Base-by-base conservation (phyloP, 805 yeast genomes). In the Priceomyces melissophilus region DNA sequence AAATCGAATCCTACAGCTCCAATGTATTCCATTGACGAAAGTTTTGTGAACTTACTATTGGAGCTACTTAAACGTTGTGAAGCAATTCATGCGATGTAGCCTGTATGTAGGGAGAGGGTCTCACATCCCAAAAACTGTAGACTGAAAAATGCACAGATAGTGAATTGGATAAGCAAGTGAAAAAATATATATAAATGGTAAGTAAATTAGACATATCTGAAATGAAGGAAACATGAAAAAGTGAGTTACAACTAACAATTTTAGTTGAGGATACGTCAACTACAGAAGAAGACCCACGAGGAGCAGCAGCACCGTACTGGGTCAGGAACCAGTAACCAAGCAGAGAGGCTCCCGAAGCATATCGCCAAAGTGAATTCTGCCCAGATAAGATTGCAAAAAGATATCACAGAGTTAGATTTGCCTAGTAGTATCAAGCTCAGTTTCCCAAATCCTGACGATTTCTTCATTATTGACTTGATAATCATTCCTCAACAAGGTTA, bases 311-410 rank as follows among this genome's bases (percentile, higher is more conserved):
- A 58, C 61, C 6, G 65, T 17, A 12, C 25, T 16, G 23, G 50
- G 2, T 47, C 49, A 45, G 62, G 65, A 8, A 60, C 39, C 2
- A 33, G 30, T 9, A 17, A 44, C 2, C 30, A 20, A 3, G 26
- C 38, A 10, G 20, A 44, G 9, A 23, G 36, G 10, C 11, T 35
- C 15, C 10, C 42, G 8, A 29, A 16, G 14, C 15, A 11, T 12
- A 16, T 16, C 11, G 35, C 31, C 29, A 58, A 58, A 47, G 65
- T 67, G 12, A 55, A 62, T 7, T 58, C 90, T 5, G 90, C 95
- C 1, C 87, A 82, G 53, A 70, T 87, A 16, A 70, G 96, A 37
- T 78, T 84, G 13, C 90, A 86, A 52, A 84, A 82, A 55, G 87
- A 88, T 58, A 60, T 87, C 35, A 78, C 83, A 7, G 95, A 84